Conservation (phyloP, 2,329 filamentous ascomycete species). For the Colletotrichum incanum region DNA sequence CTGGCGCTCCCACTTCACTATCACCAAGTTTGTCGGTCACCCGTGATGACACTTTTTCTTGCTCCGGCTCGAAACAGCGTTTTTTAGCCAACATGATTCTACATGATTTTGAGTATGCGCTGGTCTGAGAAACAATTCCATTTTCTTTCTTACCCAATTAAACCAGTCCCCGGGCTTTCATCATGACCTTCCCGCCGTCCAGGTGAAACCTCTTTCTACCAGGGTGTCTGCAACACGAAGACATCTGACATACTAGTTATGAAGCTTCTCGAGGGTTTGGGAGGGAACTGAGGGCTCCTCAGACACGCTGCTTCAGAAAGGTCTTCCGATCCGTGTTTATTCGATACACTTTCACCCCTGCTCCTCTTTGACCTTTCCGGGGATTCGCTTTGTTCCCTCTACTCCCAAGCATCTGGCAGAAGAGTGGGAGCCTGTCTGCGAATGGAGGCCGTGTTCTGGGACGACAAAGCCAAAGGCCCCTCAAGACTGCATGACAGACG, state of each 20-base stretch:
- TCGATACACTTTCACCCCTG: conserved; percentile 11
- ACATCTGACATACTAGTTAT: conserved; percentile 29
- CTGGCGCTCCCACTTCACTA: conserved; percentile 11
- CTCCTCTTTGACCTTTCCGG: neutral
- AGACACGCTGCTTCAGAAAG: conserved; percentile 18
- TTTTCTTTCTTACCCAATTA: conserved; percentile 1
- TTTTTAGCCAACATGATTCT: neutral
- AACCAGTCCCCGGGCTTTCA: conserved; percentile 8
- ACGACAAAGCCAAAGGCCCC: neutral
- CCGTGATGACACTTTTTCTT: neutral
- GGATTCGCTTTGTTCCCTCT: conserved; percentile 8
- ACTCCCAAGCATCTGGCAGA: conserved; percentile 17
- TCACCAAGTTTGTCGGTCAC: neutral
- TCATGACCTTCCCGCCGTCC: conserved; percentile 3
- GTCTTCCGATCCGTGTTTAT: conserved; percentile 27
- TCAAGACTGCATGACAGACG: conserved; percentile 10
- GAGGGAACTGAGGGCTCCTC: conserved; percentile 9
- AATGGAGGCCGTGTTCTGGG: conserved; percentile 9
- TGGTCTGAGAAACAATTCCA: neutral
- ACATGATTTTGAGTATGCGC: neutral
- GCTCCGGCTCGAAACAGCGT: neutral
- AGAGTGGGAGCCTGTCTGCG: conserved; percentile 7
- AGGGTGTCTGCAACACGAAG: conserved; percentile 28
- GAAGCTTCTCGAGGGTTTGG: neutral
- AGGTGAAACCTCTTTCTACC: conserved; percentile 33